A percentile compares a stretch with the other conserved stretches of the same genome.
phyloP scores from a whole-genome alignment of 305 asterid species.

The Stenogyne calaminthoides region DNA sequence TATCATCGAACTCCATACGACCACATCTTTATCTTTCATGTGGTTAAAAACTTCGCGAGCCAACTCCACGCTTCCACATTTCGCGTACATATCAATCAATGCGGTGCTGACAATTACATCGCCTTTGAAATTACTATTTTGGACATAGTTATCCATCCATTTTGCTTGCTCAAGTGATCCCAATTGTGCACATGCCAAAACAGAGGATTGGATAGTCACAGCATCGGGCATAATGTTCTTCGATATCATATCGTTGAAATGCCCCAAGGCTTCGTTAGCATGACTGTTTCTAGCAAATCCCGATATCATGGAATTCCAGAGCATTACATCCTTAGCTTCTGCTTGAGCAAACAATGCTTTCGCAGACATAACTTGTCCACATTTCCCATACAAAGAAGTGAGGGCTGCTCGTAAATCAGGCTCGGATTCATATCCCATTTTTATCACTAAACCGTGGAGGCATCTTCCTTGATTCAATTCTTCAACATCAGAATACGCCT shows the following conservation, averaged over 20 bases:
- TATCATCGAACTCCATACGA: conserved; percentile 58
- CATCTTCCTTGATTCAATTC: conserved; percentile 59
- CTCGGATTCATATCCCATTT: conserved; percentile 54
- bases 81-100: conserved; percentile 54
- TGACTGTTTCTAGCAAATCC: conserved; percentile 64
- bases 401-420: conserved; percentile 56
- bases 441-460: conserved; percentile 52
- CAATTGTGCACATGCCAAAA: conserved; percentile 52
- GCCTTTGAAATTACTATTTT: conserved; percentile 31
- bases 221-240: conserved; percentile 43
- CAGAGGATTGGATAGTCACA: conserved; percentile 52
- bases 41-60: conserved; percentile 47
- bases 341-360: conserved; percentile 46
- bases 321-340: conserved; percentile 39
- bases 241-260: conserved; percentile 48
- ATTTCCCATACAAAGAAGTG: conserved; percentile 58
- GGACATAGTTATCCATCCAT: conserved; percentile 47
- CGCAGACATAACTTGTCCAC: conserved; percentile 52
- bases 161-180: conserved; percentile 66
- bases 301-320: conserved; percentile 69
- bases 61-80: conserved; percentile 54
- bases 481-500: conserved; percentile 55
- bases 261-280: conserved; percentile 53
- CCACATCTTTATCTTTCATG: conserved; percentile 40
- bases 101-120: conserved; percentile 46